Evolutionary conservation across 139 green algal genomes (phyloP).

Genomic region (Mesotaenium endlicherianum): DNA sequence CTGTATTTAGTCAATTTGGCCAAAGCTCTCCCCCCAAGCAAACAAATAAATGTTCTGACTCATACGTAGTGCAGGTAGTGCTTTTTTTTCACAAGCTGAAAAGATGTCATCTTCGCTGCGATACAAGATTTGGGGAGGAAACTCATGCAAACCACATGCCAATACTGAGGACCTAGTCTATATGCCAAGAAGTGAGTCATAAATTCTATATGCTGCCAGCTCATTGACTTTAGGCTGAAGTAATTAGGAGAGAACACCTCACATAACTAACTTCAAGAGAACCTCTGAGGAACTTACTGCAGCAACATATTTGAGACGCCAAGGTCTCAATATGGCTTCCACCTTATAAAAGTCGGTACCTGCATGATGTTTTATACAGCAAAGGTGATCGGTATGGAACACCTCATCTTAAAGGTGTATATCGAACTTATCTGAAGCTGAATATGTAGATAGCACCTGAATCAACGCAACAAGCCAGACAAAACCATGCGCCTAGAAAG

Average conservation of each 20-base stretch:
- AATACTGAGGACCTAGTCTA: background rate
- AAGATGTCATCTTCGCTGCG: background rate
- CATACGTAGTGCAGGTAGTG: background rate
- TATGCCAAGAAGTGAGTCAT: background rate
- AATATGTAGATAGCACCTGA: too few relatives aligned
- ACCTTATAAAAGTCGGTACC: slow-evolving; percentile 51
- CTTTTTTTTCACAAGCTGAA: background rate
- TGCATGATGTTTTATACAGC: too few relatives aligned
- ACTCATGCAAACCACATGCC: background rate
- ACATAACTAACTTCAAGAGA: background rate
- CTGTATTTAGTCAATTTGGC: background rate
- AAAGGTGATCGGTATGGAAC: too few relatives aligned
- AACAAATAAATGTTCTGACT: too few relatives aligned
- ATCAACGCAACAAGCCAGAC: too few relatives aligned
- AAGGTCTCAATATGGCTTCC: slow-evolving; percentile 29
- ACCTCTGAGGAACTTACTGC: slow-evolving; percentile 1
- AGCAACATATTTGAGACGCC: slow-evolving; percentile 22
- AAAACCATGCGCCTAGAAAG: too few relatives aligned
- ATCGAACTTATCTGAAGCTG: too few relatives aligned
- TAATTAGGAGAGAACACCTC: background rate
- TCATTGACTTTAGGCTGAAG: background rate
- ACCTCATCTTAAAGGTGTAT: too few relatives aligned
- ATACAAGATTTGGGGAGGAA: background rate
- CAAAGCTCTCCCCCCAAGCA: background rate
- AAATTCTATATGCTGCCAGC: background rate